Evolutionary conservation across 495 filamentous ascomycete species (phyloP).

Genomic region (Penicillium malachiteum): DNA sequence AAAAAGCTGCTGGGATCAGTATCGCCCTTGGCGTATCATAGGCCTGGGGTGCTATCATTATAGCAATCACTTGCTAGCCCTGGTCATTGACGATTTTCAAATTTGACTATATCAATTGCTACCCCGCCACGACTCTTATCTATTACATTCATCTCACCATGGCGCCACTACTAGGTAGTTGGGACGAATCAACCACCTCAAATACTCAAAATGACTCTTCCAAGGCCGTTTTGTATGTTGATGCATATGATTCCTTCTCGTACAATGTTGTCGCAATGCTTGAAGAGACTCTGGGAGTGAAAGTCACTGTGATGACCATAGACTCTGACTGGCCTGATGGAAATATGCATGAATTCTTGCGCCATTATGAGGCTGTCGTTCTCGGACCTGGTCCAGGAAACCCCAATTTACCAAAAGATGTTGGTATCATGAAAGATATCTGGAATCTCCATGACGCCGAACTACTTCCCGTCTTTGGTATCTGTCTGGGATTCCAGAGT

Average conservation of each 20-base stretch:
- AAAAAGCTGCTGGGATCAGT: neutral
- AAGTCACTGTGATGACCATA: constrained; percentile 71
- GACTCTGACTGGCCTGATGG: constrained; percentile 53
- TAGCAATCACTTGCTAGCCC: no score
- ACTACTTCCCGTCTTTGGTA: constrained; percentile 74
- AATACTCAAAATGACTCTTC: neutral
- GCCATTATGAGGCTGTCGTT: constrained; percentile 70
- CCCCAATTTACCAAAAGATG: constrained; percentile 57
- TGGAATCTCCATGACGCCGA: constrained; percentile 64
- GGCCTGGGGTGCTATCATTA: no score
- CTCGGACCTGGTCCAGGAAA: constrained; percentile 79
- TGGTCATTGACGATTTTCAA: neutral
- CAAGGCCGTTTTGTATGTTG: constrained; percentile 74
- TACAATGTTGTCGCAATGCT: constrained; percentile 87
- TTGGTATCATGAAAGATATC: constrained; percentile 75
- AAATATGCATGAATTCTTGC: constrained; percentile 50
- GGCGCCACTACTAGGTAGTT: constrained; percentile 38
- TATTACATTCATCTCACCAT: constrained; percentile 14
- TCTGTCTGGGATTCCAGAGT: constrained; percentile 92
- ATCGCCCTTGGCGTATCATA: no score
- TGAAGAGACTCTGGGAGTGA: constrained; percentile 58
- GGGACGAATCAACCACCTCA: constrained; percentile 15
- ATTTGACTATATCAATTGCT: neutral
- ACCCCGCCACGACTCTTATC: neutral
- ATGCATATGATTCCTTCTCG: constrained; percentile 94